Percentiles rank a stretch among this genome's conserved stretches.
Conservation (phyloP, 352 stramenopile species). For the Phytophthora macrochlamydospora region DNA sequence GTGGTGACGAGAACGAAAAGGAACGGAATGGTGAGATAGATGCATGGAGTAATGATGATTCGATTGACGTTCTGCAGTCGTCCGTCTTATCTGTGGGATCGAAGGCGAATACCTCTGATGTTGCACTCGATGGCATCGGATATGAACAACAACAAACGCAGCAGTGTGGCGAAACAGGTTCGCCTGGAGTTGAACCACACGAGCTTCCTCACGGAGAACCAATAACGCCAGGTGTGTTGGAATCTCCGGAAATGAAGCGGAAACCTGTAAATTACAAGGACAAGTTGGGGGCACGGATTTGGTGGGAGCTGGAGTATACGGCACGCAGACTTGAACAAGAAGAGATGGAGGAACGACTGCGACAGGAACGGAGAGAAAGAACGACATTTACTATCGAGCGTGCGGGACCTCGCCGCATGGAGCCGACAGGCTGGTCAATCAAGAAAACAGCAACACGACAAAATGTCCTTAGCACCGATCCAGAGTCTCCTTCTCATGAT, state of each 20-base stretch:
- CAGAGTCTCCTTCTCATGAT: too few relatives aligned
- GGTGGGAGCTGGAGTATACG: conserved; percentile 73
- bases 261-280: conserved; percentile 28
- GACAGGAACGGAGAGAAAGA: conserved; percentile 4
- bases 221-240: not conserved
- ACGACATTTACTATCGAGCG: not conserved
- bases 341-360: conserved; percentile 15
- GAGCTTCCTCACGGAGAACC: not conserved
- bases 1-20: too few relatives aligned
- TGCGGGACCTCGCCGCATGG: not conserved
- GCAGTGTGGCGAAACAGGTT: too few relatives aligned
- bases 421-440: conserved; percentile 12
- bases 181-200: not conserved
- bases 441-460: not conserved
- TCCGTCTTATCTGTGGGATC: too few relatives aligned
- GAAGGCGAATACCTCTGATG: too few relatives aligned
- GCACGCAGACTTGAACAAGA: conserved; percentile 38
- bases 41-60: too few relatives aligned
- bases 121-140: too few relatives aligned
- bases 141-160: too few relatives aligned
- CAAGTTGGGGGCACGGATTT: conserved; percentile 64
- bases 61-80: too few relatives aligned
- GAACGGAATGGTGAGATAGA: too few relatives aligned
- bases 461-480: not conserved
- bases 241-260: conserved; percentile 1